Evolutionary conservation across 1,284 basidiomycete genomes (phyloP), one percentile per base, ranked within the genome.

Genomic region (Microbotryum silenes-acaulis): DNA sequence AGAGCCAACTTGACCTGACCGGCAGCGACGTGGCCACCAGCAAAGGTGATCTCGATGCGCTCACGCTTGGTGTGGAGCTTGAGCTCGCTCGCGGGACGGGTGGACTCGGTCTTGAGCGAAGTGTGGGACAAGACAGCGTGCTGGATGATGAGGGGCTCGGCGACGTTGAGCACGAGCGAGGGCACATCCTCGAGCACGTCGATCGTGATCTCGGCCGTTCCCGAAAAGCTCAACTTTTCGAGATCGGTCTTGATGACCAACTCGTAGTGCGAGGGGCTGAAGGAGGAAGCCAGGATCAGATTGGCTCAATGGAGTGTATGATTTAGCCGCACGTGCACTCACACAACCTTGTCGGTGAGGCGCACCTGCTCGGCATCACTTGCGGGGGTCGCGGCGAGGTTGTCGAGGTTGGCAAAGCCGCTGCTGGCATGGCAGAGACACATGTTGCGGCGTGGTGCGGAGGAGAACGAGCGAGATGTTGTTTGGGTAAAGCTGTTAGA

Each of bases 241-340:
- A 97, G 82, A 77, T 97, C 89, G 8, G 92, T 93, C 73, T 82
- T 85, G 76, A 96, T 80, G 54, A 84, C 85, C 54, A 96, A 76
- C 72, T 81, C 89, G 77, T 96, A 97, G 77, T 94, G 89, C 29
- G 77, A 81, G 23, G 90, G 86, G 69, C 81, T 83, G 66, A 16
- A 20, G 20, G 27, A n/a, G 18, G 23, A 31, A 48, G 42, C 14
- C 47, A 42, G 6, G 5, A 21, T 48, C n/a, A 37, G 14, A 21
- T 31, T 27, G 10, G 51, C 6, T 37, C 18, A 45, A 44, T 48
- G 47, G 37, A n/a, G 14, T 4, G 14, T 20, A 2, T 10, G 18
- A 33, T 8, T 33, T n/a, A 21, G 47, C n/a, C 20, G 25, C 7
- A 16, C 18, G 37, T 18, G 23, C 7, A 49, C 58, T n/a, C n/a